A percentile compares a stretch with the other conserved stretches of the same genome.
phyloP scores from a whole-genome alignment of 345 rosid species.

The Moringa oleifera region DNA sequence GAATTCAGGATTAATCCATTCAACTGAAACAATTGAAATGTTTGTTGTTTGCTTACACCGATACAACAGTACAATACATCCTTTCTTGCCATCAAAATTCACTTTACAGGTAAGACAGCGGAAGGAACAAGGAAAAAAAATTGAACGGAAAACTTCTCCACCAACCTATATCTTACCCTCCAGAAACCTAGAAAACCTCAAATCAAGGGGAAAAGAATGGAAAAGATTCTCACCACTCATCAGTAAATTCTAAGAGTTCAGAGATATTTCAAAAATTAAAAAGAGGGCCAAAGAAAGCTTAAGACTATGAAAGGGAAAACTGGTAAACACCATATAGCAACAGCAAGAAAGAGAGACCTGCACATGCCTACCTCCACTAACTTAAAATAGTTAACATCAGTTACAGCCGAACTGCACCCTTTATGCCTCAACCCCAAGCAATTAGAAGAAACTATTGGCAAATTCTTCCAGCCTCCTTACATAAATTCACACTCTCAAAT shows the following conservation, averaged over 20 bases:
- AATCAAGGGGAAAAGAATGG: slow-evolving; percentile 21
- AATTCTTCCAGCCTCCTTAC: slow-evolving; percentile 22
- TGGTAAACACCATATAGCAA: slow-evolving; percentile 30
- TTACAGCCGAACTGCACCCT: slow-evolving; percentile 33
- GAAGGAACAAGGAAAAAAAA: slow-evolving; percentile 13
- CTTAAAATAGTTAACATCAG: slow-evolving; percentile 40
- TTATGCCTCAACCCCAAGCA: slow-evolving; percentile 31
- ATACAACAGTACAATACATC: slow-evolving; percentile 50
- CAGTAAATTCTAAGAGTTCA: slow-evolving; percentile 26
- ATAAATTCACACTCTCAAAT: slow-evolving; percentile 26
- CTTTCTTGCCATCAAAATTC: slow-evolving; percentile 56
- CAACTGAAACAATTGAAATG: slow-evolving; percentile 24
- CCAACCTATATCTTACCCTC: slow-evolving; percentile 38
- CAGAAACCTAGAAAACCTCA: slow-evolving; percentile 27
- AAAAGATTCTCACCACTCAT: slow-evolving; percentile 42
- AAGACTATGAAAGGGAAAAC: slow-evolving; percentile 23
- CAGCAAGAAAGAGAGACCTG: slow-evolving; percentile 30
- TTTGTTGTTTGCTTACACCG: slow-evolving; percentile 32
- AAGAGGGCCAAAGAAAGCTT: slow-evolving; percentile 5
- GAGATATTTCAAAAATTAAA: slow-evolving; percentile 8
- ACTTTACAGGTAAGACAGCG: slow-evolving; percentile 50
- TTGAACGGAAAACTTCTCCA: slow-evolving; percentile 26
- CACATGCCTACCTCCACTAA: slow-evolving; percentile 40
- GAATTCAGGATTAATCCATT: slow-evolving; percentile 8
- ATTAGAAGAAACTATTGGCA: slow-evolving; percentile 34